These are phyloP conservation scores for Suillus weaverae DNA, from an alignment of 768 basidiomycete species.

Conservation along the genomic window DNA sequence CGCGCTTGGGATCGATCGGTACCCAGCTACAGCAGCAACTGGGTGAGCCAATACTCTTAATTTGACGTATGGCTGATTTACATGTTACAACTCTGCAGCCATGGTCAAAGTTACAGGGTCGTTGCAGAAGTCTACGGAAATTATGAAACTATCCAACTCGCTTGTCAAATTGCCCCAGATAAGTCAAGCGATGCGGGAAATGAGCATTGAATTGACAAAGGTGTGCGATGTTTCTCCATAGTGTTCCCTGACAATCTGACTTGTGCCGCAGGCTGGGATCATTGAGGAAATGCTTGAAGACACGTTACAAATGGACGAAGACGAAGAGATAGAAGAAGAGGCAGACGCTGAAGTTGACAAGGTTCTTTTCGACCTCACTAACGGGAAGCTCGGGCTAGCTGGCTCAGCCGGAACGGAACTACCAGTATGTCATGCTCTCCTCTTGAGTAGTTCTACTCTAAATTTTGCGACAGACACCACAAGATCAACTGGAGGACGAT, in stretches of 20 bases:
- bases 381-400: conserved; percentile 91
- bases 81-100: conserved; percentile 46
- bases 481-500: conserved; percentile 71
- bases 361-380: conserved; percentile 90
- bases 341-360: conserved; percentile 98
- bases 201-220: conserved; percentile 99
- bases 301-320: conserved; percentile 86
- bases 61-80: neutral
- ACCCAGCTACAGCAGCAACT: conserved; percentile 90
- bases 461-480: conserved; percentile 44
- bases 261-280: conserved; percentile 77
- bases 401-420: conserved; percentile 69
- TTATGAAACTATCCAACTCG: conserved; percentile 97
- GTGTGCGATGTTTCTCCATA: conserved; percentile 37
- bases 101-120: conserved; percentile 98
- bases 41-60: conserved; percentile 50
- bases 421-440: conserved; percentile 56
- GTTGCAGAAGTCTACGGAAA: conserved; percentile 95
- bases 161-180: conserved; percentile 92
- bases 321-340: conserved; percentile 94
- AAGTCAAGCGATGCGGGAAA: conserved; percentile 89
- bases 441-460: conserved; percentile 7
- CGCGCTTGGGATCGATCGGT: conserved; percentile 85
- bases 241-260: conserved; percentile 9
- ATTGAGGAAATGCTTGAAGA: conserved; percentile 99